These are phyloP conservation scores for Pilasporangium apinafurcum DNA, from an alignment of 352 stramenopile species.

Conservation along the genomic window DNA sequence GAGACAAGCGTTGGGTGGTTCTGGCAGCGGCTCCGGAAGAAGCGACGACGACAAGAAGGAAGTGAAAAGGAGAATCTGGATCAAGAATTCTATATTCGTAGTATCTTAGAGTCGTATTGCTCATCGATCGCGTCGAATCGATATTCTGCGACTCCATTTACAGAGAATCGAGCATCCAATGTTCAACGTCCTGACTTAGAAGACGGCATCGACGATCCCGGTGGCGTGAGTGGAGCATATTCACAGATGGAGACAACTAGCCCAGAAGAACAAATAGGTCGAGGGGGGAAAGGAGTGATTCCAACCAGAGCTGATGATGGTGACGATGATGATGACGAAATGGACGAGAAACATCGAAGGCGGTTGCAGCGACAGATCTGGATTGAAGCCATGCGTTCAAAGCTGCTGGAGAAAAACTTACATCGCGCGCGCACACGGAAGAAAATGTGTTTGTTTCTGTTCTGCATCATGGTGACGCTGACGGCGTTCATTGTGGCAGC, in stretches of 20 bases:
- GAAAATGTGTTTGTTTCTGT: slow-evolving; percentile 52
- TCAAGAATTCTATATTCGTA: slow-evolving; percentile 67
- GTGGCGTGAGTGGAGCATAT: background rate
- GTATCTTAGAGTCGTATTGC: slow-evolving; percentile 68
- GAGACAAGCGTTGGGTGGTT: no score
- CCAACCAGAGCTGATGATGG: slow-evolving; percentile 3
- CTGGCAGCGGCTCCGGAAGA: no score
- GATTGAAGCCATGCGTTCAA: slow-evolving; percentile 48
- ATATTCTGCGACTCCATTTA: slow-evolving; percentile 28
- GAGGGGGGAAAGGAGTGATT: slow-evolving; percentile 7
- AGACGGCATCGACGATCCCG: slow-evolving; percentile 6
- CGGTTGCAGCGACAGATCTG: slow-evolving; percentile 45
- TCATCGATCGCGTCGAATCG: slow-evolving; percentile 67
- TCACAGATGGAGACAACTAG: slow-evolving; percentile 2
- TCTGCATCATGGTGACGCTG: slow-evolving; percentile 51
- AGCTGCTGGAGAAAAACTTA: slow-evolving; percentile 46
- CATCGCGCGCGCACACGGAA: slow-evolving; percentile 43
- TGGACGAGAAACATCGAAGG: slow-evolving; percentile 37
- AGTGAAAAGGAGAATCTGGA: slow-evolving; percentile 24
- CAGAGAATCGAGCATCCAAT: no score
- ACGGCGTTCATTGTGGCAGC: slow-evolving; percentile 51
- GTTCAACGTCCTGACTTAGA: no score
- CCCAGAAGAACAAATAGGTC: slow-evolving; percentile 8
- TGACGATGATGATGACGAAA: slow-evolving; percentile 12
- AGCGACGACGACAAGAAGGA: no score